Evolutionary conservation across 2,329 filamentous ascomycete species (phyloP), one percentile per base, ranked within the genome.

Genomic region (Cytospora mali): DNA sequence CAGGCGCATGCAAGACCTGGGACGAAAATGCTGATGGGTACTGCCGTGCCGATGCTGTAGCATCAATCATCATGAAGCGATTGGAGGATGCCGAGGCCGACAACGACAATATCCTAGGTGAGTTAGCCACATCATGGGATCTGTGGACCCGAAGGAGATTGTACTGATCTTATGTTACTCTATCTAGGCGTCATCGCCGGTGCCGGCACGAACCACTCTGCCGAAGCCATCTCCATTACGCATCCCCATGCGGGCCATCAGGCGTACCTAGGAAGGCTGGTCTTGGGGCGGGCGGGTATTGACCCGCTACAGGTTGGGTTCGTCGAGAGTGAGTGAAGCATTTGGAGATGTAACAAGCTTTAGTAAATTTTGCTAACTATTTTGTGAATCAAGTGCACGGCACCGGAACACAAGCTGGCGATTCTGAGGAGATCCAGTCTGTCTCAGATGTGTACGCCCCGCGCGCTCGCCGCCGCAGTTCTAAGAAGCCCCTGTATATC

Each of bases 391-490:
- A n/a, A n/a, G n/a, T 89, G 81, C 88, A 90, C 70, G 88, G 88
- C 6, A 90, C 88, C 4, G 88, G 88, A 49, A 91, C 88, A 1
- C 88, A 90, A 70, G 88, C 86, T 35, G 89, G 88, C 61, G 89
- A 92, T 70, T 81, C 81, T 3, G 23, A 83, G 83, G 88, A 90
- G 72, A 87, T 88, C 80, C 79, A 81, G 2, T 86, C 83, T 0
- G 85, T 90, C 55, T 78, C 80, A 25, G 80, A 84, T 35, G 78
- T 83, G 2, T 89, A 88, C 67, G 86, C 84, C 51, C 81, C 81
- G 16, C 76, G 25, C 77, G 79, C 59, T 74, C 81, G 67, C 76
- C 78, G 71, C 60, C 73, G 78, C 1, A 18, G n/a, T 11, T 18
- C 58, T 5, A 28, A 61, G 1, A 87, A 84, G 10, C 84, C 85